Base-by-base conservation (phyloP, 352 stramenopile species). In the Saprolegnia parasitica region DNA sequence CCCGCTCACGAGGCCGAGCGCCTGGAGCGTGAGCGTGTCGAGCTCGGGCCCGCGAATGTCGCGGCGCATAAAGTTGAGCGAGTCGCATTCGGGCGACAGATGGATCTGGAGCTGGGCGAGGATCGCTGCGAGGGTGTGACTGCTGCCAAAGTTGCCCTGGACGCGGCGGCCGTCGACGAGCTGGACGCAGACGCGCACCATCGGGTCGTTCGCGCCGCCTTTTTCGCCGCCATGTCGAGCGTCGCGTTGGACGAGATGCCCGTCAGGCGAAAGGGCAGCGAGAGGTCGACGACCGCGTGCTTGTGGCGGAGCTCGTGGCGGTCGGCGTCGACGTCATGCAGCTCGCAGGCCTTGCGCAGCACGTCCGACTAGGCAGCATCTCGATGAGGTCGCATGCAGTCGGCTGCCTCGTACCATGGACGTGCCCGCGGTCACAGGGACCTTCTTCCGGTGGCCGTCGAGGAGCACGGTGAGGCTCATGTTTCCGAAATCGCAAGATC, bases 401-500 rank as follows among this genome's bases (percentile, higher is more conserved):
- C 18, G 20, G 13, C 40, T 29, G 21, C 64, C 6, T 26, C 63
- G 67, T 67, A 95, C 87, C 87, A 95, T 91, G 32, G 78, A 87
- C 47, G 81, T 93, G 32, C 74, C 81, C 8, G 87, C 82, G 37
- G 81, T 83, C 70, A 91, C 81, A 72, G 81, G 81, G 65, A 93
- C 78, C 73, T 86, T 84, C 79, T 92, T 91, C 71, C 67, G 81
- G 65, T 81, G 82, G 67, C 83, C 72, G 37, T 87, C 73, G 75
- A 87, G 90, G 73, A 88, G 76, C 56, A 92, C 76, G 66, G 86
- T 88, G 42, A 95, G 71, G 74, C 85, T 80, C 87, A 95, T 95
- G 18, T 5, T 60, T 6, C 32, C 58, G 23, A 40, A 67, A 67
- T 55, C 20, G 15, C 23, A 37, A 65, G 13, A 49, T 49, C 42